Percentiles rank a stretch among this genome's conserved stretches.
Evolutionary conservation across 495 filamentous ascomycete species (phyloP).

Genomic region (Pseudoneurospora amorphoporcata): DNA sequence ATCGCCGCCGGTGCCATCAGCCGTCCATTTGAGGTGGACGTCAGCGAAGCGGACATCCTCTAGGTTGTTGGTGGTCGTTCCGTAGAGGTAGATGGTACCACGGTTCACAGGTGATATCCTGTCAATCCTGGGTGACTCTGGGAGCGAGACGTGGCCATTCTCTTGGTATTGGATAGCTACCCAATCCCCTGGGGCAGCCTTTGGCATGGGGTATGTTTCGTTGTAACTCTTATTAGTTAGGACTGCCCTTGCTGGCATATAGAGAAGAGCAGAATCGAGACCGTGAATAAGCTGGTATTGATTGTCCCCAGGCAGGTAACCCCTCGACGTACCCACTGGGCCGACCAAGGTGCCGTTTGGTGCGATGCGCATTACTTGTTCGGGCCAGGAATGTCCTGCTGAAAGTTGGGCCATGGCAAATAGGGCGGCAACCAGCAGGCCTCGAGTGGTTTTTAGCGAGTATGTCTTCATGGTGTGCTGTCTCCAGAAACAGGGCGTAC

Average conservation of each 20-base stretch:
- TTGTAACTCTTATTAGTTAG: slow-evolving; percentile 40
- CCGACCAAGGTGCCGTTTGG: slow-evolving; percentile 67
- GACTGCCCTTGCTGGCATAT: neutral
- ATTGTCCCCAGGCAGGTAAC: slow-evolving; percentile 41
- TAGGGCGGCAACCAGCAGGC: slow-evolving; percentile 16
- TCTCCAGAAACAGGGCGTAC: neutral
- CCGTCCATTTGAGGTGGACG: slow-evolving; percentile 64
- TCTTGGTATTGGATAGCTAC: slow-evolving; percentile 71
- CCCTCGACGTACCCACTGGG: slow-evolving; percentile 54
- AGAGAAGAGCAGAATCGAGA: neutral
- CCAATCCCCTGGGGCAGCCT: slow-evolving; percentile 54
- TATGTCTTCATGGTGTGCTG: neutral
- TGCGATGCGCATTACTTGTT: slow-evolving; percentile 57
- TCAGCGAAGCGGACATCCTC: slow-evolving; percentile 51
- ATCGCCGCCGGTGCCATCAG: slow-evolving; percentile 67
- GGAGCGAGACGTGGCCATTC: slow-evolving; percentile 77
- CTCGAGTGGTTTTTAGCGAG: neutral
- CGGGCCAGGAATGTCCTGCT: slow-evolving; percentile 68
- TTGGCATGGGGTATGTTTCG: slow-evolving; percentile 47
- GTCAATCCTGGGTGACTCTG: slow-evolving; percentile 43
- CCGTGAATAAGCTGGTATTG: slow-evolving; percentile 24
- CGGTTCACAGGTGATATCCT: slow-evolving; percentile 42
- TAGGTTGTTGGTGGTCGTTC: slow-evolving; percentile 48
- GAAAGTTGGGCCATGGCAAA: slow-evolving; percentile 28
- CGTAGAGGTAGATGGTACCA: slow-evolving; percentile 74